Conservation (phyloP, 163 green algal genomes). For the Scenedesmus sp. region DNA sequence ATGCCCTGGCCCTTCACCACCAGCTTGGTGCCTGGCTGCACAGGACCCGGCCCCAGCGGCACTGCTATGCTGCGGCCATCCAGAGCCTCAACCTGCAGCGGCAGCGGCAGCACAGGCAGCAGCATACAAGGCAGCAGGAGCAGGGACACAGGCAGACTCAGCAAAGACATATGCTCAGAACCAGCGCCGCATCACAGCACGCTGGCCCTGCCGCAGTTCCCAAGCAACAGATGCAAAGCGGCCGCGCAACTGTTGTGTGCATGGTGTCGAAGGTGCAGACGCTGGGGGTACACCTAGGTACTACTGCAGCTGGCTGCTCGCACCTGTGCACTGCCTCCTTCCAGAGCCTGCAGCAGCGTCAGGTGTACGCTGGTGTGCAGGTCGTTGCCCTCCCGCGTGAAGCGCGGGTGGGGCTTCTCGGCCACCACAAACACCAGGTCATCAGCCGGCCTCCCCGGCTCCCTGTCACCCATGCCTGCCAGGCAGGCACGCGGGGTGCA, state of each 20-base stretch:
- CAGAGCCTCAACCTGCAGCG: slow-evolving; percentile 66
- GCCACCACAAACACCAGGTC: slow-evolving; percentile 90
- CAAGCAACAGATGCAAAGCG: too few species aligned
- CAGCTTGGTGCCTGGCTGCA: slow-evolving; percentile 55
- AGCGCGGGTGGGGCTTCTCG: slow-evolving; percentile 82
- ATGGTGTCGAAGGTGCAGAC: background rate
- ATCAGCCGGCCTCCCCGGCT: slow-evolving; percentile 69
- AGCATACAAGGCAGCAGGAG: background rate
- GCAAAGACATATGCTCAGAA: too few species aligned
- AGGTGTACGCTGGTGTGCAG: slow-evolving; percentile 67
- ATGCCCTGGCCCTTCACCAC: slow-evolving; percentile 84
- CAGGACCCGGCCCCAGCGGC: slow-evolving; percentile 38
- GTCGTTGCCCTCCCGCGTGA: slow-evolving; percentile 87
- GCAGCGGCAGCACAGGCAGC: background rate
- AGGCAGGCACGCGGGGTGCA: background rate
- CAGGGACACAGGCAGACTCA: background rate
- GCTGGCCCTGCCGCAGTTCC: too few species aligned
- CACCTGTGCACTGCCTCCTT: slow-evolving; percentile 15
- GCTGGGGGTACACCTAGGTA: too few species aligned
- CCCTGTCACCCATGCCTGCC: slow-evolving; percentile 85
- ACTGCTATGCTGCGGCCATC: slow-evolving; percentile 75
- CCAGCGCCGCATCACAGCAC: background rate
- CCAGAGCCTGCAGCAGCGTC: background rate
- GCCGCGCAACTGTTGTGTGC: too few species aligned
- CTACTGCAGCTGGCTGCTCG: background rate